Percentiles rank a stretch among this genome's conserved stretches.
These are phyloP conservation scores for Goffeauzyma gilvescens DNA, from an alignment of 768 basidiomycete species.

Conservation along the genomic window DNA sequence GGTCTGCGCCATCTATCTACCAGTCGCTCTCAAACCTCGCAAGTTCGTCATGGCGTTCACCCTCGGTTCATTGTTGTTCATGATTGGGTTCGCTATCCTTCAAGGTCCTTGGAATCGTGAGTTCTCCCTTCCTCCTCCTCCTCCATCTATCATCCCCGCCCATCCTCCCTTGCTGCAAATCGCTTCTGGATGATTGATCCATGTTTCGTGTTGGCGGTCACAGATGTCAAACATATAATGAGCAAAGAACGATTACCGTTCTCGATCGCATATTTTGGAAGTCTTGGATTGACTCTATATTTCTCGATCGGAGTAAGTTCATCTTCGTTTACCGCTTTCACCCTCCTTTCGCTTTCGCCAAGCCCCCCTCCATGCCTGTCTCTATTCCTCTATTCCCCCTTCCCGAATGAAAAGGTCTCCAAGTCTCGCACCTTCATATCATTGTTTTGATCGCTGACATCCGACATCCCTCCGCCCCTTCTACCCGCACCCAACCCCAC, in stretches of 20 bases:
- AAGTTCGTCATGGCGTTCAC: slow-evolving; percentile 86
- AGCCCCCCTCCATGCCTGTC: neutral
- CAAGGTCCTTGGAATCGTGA: slow-evolving; percentile 60
- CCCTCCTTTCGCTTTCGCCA: no score
- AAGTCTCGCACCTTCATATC: neutral
- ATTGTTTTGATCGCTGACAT: no score
- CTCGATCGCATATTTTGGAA: slow-evolving; percentile 61
- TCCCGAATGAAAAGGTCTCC: neutral
- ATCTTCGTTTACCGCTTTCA: no score
- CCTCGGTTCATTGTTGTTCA: slow-evolving; percentile 78
- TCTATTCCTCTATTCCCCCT: neutral
- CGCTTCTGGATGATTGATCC: neutral
- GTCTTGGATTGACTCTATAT: slow-evolving; percentile 69
- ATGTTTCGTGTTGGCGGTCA: neutral
- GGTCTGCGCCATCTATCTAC: neutral
- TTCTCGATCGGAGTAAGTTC: slow-evolving; percentile 66
- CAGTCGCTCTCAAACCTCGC: slow-evolving; percentile 48
- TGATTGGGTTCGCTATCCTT: slow-evolving; percentile 56
- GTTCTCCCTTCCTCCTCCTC: slow-evolving; percentile 1
- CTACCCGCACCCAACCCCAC: no score
- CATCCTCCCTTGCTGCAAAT: neutral
- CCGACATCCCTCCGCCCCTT: no score
- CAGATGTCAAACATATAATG: slow-evolving; percentile 54
- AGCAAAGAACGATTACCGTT: slow-evolving; percentile 72
- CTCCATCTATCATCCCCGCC: neutral